These are phyloP conservation scores for Nadsonia fulvescens DNA, from an alignment of 805 yeast species.

Conservation along the genomic window DNA sequence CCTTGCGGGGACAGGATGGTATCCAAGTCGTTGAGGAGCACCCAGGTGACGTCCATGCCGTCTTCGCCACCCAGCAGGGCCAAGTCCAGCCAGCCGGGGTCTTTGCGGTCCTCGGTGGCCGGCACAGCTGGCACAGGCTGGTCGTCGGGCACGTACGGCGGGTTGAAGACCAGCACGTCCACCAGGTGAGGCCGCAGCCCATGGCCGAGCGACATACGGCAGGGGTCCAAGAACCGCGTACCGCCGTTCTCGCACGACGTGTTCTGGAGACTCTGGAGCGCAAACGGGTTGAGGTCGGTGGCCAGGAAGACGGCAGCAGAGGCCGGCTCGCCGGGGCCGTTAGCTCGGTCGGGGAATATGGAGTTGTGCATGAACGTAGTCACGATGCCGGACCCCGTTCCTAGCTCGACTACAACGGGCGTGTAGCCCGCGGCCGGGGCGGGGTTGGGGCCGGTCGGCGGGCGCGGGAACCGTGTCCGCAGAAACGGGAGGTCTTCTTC, in stretches of 20 bases:
- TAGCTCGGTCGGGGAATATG: conserved; percentile 33
- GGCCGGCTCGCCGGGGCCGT: too few species aligned
- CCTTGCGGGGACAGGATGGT: conserved; percentile 41
- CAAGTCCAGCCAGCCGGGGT: conserved; percentile 62
- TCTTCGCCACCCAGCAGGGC: conserved; percentile 80
- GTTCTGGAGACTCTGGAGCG: conserved; percentile 34
- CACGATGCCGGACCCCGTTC: conserved; percentile 84
- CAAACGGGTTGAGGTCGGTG: conserved; percentile 68
- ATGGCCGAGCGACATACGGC: conserved; percentile 42
- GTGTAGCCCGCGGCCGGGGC: conserved; percentile 2
- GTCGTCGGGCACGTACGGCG: conserved; percentile 92
- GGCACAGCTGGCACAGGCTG: conserved; percentile 32
- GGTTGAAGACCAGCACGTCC: conserved; percentile 75
- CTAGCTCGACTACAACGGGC: conserved; percentile 65
- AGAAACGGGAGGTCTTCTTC: conserved; percentile 37
- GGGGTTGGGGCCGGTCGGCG: too few species aligned
- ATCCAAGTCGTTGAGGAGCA: conserved; percentile 36
- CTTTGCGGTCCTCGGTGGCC: conserved; percentile 31
- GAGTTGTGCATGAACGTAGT: conserved; percentile 53
- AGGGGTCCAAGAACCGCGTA: conserved; percentile 21
- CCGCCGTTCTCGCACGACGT: conserved; percentile 24
- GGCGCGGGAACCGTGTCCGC: conserved; percentile 1
- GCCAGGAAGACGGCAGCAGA: conserved; percentile 44
- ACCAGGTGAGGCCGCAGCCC: conserved; percentile 29
- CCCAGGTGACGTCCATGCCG: conserved; percentile 76